Conservation (phyloP, 192 early-diverging fungal species). For the Backusella tarrabulga region DNA sequence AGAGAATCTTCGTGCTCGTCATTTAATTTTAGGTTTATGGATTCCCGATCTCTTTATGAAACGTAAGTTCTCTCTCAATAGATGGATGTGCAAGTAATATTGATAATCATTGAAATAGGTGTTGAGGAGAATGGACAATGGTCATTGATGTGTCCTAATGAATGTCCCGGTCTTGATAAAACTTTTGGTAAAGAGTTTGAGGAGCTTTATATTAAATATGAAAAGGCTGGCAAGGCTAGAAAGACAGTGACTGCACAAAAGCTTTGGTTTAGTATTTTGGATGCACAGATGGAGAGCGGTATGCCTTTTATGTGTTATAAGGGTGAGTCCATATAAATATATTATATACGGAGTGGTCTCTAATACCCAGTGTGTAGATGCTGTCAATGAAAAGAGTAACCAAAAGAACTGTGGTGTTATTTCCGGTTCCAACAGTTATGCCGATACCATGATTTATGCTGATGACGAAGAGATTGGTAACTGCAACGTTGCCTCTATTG, state of each 20-base stretch:
- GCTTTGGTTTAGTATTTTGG: constrained; percentile 94
- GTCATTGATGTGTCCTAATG: constrained; percentile 93
- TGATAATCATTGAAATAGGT: not conserved
- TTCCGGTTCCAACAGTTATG: constrained; percentile 95
- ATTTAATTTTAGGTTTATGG: constrained; percentile 95
- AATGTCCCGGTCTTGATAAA: constrained; percentile 84
- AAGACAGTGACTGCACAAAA: constrained; percentile 88
- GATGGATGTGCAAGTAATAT: not conserved
- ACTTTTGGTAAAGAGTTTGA: constrained; percentile 91
- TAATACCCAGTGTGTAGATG: constrained; percentile 48
- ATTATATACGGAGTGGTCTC: not conserved
- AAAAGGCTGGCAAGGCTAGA: constrained; percentile 74
- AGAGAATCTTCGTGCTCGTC: constrained; percentile 92
- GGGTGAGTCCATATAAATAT: constrained; percentile 30
- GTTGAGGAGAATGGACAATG: constrained; percentile 89
- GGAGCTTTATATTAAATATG: constrained; percentile 81
- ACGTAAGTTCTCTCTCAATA: constrained; percentile 40
- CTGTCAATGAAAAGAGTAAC: constrained; percentile 96
- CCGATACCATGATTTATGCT: constrained; percentile 90
- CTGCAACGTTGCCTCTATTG: constrained; percentile 94
- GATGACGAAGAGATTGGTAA: constrained; percentile 91
- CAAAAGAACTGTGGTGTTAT: constrained; percentile 98
- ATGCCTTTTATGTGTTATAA: constrained; percentile 99
- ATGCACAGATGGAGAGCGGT: constrained; percentile 94
- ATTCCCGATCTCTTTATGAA: constrained; percentile 97